These are phyloP conservation scores for Thermothielavioides terrestris DNA, from an alignment of 495 filamentous ascomycete species.

Conservation along the genomic window DNA sequence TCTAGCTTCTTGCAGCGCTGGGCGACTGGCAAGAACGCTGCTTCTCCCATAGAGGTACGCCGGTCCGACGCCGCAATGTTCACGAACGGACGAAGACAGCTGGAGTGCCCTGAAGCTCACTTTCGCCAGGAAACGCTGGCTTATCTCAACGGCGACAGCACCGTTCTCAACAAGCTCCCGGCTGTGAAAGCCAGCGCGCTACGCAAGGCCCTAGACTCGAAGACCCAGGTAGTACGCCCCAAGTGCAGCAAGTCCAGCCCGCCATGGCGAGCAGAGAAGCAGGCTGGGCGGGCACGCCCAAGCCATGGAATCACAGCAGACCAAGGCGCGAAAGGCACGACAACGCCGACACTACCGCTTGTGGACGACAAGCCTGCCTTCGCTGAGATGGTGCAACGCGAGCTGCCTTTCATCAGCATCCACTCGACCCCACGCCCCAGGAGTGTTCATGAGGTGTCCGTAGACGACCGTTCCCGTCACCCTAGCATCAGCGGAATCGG, in stretches of 20 bases:
- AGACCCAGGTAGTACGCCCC: background rate
- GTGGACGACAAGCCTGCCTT: background rate
- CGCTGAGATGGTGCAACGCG: background rate
- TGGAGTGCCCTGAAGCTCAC: background rate
- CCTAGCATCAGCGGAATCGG: background rate
- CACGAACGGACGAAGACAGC: background rate
- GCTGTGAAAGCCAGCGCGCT: background rate
- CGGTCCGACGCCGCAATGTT: background rate
- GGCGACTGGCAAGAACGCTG: background rate
- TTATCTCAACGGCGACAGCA: background rate
- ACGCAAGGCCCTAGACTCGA: background rate
- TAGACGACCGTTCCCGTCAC: background rate
- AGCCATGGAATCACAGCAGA: background rate
- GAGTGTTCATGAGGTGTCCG: background rate
- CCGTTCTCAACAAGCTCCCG: background rate
- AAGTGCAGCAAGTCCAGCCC: background rate
- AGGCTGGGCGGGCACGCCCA: no score
- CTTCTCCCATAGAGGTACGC: background rate
- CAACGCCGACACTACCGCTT: background rate
- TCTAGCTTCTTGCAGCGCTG: background rate
- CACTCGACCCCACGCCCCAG: no score
- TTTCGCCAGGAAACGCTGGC: background rate
- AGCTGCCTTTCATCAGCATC: background rate
- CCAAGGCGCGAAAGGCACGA: background rate
- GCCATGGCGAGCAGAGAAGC: no score